Conservation (phyloP, 169 alveolate genomes). For the Plasmodium malariae region DNA sequence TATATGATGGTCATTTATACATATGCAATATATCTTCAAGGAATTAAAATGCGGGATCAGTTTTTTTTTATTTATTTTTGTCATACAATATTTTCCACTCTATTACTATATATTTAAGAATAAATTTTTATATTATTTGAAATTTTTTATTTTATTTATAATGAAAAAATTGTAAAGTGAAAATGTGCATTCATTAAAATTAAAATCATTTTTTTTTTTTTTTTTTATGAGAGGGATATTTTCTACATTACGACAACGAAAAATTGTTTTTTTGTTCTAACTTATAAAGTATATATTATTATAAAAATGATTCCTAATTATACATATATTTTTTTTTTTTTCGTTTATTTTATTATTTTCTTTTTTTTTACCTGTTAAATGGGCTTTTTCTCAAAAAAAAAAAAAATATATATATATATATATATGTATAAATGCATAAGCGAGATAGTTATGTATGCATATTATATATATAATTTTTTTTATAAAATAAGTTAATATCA, state of each 20-base stretch:
- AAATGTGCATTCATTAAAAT: not conserved
- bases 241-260: not conserved
- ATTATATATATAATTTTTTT: no score
- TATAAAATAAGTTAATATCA: no score
- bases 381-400: not conserved
- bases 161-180: not conserved
- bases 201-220: no score
- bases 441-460: no score
- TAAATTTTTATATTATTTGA: constrained; percentile 1
- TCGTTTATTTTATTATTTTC: no score
- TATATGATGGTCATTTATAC: not conserved
- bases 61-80: constrained; percentile 14
- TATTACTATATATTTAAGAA: no score
- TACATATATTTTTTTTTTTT: no score
- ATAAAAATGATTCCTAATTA: not conserved
- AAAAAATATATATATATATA: no score
- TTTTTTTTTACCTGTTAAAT: not conserved
- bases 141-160: not conserved
- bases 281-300: not conserved
- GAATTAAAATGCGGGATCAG: constrained; percentile 25
- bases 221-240: not conserved
- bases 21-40: not conserved
- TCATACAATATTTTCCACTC: constrained; percentile 15
- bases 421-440: no score
- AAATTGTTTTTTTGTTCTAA: not conserved